These are phyloP conservation scores for Podospora fimiseda DNA, from an alignment of 495 filamentous ascomycete species.

Conservation along the genomic window DNA sequence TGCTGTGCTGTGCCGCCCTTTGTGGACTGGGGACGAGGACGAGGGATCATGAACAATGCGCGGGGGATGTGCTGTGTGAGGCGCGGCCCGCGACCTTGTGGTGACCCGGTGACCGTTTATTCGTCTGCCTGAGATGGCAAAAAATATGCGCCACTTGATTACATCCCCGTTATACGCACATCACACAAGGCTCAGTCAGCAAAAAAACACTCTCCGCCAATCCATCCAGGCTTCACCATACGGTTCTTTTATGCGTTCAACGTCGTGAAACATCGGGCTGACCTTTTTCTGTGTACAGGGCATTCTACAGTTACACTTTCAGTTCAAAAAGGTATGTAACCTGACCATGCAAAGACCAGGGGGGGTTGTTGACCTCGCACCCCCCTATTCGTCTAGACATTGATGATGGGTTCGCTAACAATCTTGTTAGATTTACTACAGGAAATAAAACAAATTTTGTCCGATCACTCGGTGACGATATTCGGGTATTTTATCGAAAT, in stretches of 20 bases:
- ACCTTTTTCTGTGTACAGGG: slow-evolving; percentile 51
- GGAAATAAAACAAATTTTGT: slow-evolving; percentile 43
- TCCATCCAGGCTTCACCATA: background rate
- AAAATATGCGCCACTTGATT: slow-evolving; percentile 7
- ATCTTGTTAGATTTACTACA: slow-evolving; percentile 54
- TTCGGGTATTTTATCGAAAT: background rate
- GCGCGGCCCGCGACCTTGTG: slow-evolving; percentile 5
- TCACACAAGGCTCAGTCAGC: slow-evolving; percentile 3
- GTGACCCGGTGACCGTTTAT: background rate
- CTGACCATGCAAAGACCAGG: too few species aligned
- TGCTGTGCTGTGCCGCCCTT: background rate
- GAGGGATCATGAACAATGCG: background rate
- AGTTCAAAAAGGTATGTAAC: slow-evolving; percentile 72
- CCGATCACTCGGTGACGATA: background rate
- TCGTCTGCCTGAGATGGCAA: slow-evolving; percentile 4
- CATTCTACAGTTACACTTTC: slow-evolving; percentile 94
- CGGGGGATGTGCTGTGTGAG: slow-evolving; percentile 1
- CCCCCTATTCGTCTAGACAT: background rate
- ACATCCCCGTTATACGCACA: slow-evolving; percentile 1
- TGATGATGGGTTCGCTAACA: slow-evolving; percentile 32
- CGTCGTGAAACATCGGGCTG: background rate
- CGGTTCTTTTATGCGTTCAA: slow-evolving; percentile 1
- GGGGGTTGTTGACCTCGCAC: background rate
- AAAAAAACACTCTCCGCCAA: background rate
- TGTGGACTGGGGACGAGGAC: background rate